These are phyloP conservation scores for Brassica rapa DNA, from an alignment of 345 rosid genomes.

Conservation along the genomic window DNA sequence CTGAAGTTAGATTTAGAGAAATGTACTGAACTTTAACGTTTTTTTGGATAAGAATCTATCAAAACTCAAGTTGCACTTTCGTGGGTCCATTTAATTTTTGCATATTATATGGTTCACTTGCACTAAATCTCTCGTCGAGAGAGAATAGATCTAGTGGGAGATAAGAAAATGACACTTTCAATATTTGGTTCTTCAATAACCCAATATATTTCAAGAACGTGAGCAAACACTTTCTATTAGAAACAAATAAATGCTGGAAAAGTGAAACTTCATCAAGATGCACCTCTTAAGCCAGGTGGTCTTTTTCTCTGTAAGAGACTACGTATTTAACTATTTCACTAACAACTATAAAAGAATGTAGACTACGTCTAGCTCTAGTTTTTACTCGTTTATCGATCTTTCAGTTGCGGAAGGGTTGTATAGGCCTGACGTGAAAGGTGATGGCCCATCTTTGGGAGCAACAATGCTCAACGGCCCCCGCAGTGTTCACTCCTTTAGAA, in stretches of 20 bases:
- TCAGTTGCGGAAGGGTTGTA: not conserved
- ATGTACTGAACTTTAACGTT: constrained; percentile 15
- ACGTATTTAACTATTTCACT: not conserved
- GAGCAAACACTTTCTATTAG: not conserved
- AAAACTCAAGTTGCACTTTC: constrained; percentile 26
- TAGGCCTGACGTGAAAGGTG: not conserved
- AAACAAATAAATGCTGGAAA: not conserved
- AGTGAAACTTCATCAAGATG: not conserved
- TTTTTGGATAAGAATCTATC: constrained; percentile 35
- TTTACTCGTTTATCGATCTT: not conserved
- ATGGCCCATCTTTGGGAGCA: not conserved
- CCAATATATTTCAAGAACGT: not conserved
- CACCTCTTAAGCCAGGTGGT: not conserved
- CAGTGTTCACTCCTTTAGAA: not conserved
- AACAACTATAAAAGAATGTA: not conserved
- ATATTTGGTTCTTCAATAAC: not conserved
- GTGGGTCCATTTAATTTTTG: constrained; percentile 21
- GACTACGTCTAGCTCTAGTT: not conserved
- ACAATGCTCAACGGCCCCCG: not conserved
- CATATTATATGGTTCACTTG: not conserved
- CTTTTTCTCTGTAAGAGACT: not conserved
- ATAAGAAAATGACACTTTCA: not conserved
- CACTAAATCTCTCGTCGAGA: not conserved
- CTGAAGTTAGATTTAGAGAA: constrained; percentile 16
- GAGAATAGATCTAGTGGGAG: not conserved